Base-by-base conservation (phyloP, 2,329 filamentous ascomycete genomes). In the Pseudogymnoascus verrucosus region DNA sequence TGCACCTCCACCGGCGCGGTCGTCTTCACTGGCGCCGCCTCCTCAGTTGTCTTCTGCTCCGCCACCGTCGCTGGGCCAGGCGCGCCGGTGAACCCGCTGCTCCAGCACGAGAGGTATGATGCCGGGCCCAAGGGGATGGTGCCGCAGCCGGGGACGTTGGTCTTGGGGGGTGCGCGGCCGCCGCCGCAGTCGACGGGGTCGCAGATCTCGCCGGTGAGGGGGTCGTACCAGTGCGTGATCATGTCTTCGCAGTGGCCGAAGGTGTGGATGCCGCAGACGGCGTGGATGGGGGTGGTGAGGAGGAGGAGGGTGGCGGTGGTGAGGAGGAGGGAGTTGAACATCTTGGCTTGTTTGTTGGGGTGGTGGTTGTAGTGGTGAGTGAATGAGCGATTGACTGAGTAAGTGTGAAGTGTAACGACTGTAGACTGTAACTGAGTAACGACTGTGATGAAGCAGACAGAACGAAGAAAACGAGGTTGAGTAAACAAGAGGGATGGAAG, bases 141-240 rank as follows among this genome's bases (percentile, higher is more conserved):
- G 26, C 47, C 47, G 57, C 57, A 60, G 57, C 57, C 57, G 31
- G 57, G 57, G 57, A 60, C 57, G 36, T 60, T 26, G 8, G 57
- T 37, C 36, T 60, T 60, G 11, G 36, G 19, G 5, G 57, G 57
- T 11, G 31, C 57, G 31, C 57, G 57, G 57, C 57, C 68, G 44
- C 68, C 68, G 26, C 68, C 68, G 42, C 68, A 69, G 62, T 69
- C 65, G 21, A 69, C 62, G 5, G 64, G 64, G 51, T 69, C 68
- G 63, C 68, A 69, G 37, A 69, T 63, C 61, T 67, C 67, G 42
- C 68, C 68, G 1, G 64, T 69, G 12, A 37, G 37, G 3, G 68
- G 68, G 61, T 67, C 64, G 61, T 65, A 69, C 63, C 64, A 69
- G 62, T 68, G 66, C 10, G 66, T 62, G 57, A 63, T 69, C 1